Evolutionary conservation across 306 rosid species (phyloP), one percentile per base, ranked within the genome.

Genomic region (Corylus heterophylla): DNA sequence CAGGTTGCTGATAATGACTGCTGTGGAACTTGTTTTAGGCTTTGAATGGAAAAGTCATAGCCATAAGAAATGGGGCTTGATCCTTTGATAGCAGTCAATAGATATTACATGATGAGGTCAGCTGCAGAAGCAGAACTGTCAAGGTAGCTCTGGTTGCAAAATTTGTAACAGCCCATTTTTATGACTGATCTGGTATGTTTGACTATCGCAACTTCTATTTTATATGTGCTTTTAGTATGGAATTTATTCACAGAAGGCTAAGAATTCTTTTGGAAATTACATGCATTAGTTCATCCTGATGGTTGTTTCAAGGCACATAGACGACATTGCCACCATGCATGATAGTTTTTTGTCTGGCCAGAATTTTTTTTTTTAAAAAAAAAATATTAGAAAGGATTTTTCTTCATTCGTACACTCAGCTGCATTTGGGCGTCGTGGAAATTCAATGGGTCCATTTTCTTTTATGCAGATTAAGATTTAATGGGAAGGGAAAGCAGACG

Each of bases 11-110:
- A 42, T 42, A n/a, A 68, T 44, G 29, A 42, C 50, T 42, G 27
- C 51, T n/a, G 29, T 68, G 50, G 72, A 39, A 68, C 66, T 59
- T 59, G 49, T n/a, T 68, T 12, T 68, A 18, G 1, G 8, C 52
- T 67, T 39, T 42, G 31, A 68, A 37, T 68, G 72, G 13, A 68
- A n/a, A 39, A 68, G 48, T 68, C 72, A 68, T 42, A n/a, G 72
- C 31, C 9, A n/a, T 68, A 11, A 45, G 52, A 42, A 68, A 68
- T 42, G 14, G 72, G 16, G 72, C 7, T 68, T 68, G 49, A 68
- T 39, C 18, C 72, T 17, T 68, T 2, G 29, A 7, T 68, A 42
- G 31, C 72, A 39, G 51, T 64, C 70, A 14, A 64, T 64, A 14
- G 45, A 64, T 64, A 17, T 55, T 35, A 22, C 44, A 31, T 64